Evolutionary conservation across 2,329 filamentous ascomycete species (phyloP).

Genomic region (Pseudomassariella vexata): DNA sequence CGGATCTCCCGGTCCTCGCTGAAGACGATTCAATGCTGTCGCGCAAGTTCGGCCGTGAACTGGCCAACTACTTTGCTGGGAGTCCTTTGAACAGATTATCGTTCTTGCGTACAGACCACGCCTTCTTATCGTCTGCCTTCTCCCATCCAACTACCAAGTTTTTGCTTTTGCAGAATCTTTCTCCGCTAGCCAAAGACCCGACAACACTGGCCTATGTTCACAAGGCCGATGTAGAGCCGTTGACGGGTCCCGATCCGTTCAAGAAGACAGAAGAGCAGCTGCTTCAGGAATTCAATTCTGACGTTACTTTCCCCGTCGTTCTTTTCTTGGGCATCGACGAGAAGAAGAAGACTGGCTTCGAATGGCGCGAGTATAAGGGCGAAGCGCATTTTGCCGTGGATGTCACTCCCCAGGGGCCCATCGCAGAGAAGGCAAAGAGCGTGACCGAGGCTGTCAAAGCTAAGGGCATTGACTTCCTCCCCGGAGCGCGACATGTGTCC

Average conservation of each 20-base stretch:
- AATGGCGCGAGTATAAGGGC: constrained; percentile 68
- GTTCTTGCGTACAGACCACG: constrained; percentile 65
- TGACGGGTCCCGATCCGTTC: constrained; percentile 71
- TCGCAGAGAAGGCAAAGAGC: constrained; percentile 55
- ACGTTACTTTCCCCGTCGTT: constrained; percentile 60
- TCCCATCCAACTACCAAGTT: constrained; percentile 62
- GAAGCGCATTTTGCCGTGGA: constrained; percentile 87
- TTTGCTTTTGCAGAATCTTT: constrained; percentile 72
- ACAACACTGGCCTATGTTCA: constrained; percentile 62
- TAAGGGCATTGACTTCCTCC: constrained; percentile 59
- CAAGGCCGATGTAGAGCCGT: constrained; percentile 60
- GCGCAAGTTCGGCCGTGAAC: constrained; percentile 71
- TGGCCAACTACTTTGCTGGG: constrained; percentile 80
- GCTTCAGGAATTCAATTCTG: constrained; percentile 69
- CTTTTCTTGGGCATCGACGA: constrained; percentile 86
- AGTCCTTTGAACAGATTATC: constrained; percentile 73
- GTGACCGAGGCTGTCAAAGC: constrained; percentile 54
- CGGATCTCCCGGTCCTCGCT: constrained; percentile 37
- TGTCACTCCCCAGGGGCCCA: constrained; percentile 64
- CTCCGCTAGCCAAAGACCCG: constrained; percentile 61
- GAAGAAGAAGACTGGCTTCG: constrained; percentile 38
- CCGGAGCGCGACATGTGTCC: constrained; percentile 43
- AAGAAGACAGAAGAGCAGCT: constrained; percentile 64
- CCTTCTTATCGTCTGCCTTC: constrained; percentile 65
- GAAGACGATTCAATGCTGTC: constrained; percentile 62